Base-by-base conservation (phyloP, 768 basidiomycete genomes). In the Russula virescens region DNA sequence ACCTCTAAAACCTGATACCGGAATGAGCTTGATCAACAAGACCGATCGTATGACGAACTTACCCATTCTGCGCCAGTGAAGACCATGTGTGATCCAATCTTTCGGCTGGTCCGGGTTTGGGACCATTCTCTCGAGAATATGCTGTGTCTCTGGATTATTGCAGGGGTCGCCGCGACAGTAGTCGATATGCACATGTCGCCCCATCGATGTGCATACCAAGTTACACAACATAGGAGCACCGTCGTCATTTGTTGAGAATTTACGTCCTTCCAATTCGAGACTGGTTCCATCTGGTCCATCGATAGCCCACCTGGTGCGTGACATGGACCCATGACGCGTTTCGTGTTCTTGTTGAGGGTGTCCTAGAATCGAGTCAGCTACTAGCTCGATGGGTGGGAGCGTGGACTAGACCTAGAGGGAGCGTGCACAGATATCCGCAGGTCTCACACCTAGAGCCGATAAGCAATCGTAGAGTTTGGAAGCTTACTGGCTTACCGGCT, bases 151-250 rank as follows among this genome's bases (percentile, higher is more conserved):
- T 0, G 75, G 66, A 1, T 75, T 78, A 2, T 70, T 71, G 67
- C 86, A 86, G 4, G 66, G 59, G 0, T 68, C 69, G 7, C 79
- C 73, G 0, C 83, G 78, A 65, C 85, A 86, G 61, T 79, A 82
- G 64, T 81, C 83, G 45, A 85, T 72, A 68, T 86, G 85, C 0
- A 74, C 73, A 53, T 86, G 85, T n/a, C 86, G 71, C 1, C 85
- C 85, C 73, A 85, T 74, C 14, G 79, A 72, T 1, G 77, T 75
- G 65, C 83, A 87, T n/a, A 82, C 70, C n/a, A 85, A 73, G 55
- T 77, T 84, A 68, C 85, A 86, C 73, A 86, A 75, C 81, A 85
- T 83, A 0, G 84, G 84, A 0, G 83, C 83, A 3, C 85, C 82
- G 47, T 82, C 80, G 53, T 84, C 82, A 25, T 78, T 76, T 0